Conservation (phyloP, 257 asterid species). For the Misopates orontium region DNA sequence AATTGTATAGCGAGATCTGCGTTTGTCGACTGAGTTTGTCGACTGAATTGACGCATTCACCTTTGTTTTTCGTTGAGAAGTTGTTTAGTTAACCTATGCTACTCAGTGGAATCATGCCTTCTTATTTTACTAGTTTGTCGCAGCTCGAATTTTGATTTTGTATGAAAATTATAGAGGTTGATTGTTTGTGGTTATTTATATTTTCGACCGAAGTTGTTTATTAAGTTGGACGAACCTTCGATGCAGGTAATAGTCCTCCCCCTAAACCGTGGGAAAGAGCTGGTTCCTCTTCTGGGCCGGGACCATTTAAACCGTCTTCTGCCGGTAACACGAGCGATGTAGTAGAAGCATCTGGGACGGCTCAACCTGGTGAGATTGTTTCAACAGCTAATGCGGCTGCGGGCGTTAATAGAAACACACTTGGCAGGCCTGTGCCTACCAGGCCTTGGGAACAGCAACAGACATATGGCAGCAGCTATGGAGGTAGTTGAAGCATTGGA, state of each 20-base stretch:
- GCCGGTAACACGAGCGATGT: slow-evolving; percentile 83
- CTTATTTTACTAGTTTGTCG: not conserved
- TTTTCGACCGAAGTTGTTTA: slow-evolving; percentile 2
- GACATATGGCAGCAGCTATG: slow-evolving; percentile 60
- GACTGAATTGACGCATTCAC: not conserved
- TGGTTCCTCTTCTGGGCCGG: slow-evolving; percentile 75
- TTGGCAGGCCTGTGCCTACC: slow-evolving; percentile 79
- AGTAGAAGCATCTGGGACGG: slow-evolving; percentile 94
- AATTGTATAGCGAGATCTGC: no score
- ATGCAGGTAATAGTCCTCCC: slow-evolving; percentile 61
- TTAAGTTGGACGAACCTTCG: slow-evolving; percentile 17
- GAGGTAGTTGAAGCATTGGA: slow-evolving; percentile 47
- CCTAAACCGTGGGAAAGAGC: slow-evolving; percentile 97
- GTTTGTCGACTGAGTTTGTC: not conserved
- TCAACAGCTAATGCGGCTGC: slow-evolving; percentile 52
- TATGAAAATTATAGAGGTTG: not conserved
- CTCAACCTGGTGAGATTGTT: slow-evolving; percentile 89
- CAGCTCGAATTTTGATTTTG: no score
- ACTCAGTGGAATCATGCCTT: not conserved
- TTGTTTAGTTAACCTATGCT: not conserved
- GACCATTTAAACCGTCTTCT: slow-evolving; percentile 85
- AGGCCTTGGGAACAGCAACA: slow-evolving; percentile 94
- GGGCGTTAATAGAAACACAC: slow-evolving; percentile 45
- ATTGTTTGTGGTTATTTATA: not conserved
- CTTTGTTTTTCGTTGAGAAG: no score